Evolutionary conservation across 345 rosid species (phyloP), one percentile per base, ranked within the genome.

Genomic region (Laguncularia racemosa): DNA sequence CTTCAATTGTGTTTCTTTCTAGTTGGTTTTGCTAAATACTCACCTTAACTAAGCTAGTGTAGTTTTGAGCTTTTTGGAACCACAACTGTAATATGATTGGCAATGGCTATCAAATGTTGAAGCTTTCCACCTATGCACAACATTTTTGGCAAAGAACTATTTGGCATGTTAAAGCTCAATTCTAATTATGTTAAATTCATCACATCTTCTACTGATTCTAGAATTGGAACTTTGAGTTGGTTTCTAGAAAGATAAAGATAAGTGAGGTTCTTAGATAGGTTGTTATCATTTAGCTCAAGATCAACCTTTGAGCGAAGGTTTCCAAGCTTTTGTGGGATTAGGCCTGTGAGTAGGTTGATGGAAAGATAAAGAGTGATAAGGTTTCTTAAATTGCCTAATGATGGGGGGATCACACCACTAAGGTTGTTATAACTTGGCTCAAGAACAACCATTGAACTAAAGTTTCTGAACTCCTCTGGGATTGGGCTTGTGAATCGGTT

Each of bases 1-100:
- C 67, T 38, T 58, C 49, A 43, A 61, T 44, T 14, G 68, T 48
- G 28, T 61, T 52, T 5, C 71, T 71, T 2, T 44, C 20, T 9
- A 73, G 53, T 11, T 56, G 53, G 55, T 73, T 73, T 16, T 58
- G 13, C 0, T 73, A 61, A 48, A 73, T 61, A 5, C 62, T n/a
- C 14, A 73, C 54, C 49, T 64, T 61, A 4, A 54, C 21, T 13
- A 73, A 53, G 63, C 65, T 65, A 2, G 70, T 68, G 64, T 70
- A 68, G 53, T 61, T 73, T 23, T 63, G 68, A 57, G 53, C 67
- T 55, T 45, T 68, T 38, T 0, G 71, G 62, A 14, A 65, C 43
- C 12, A 58, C 23, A 19, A 73, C 77, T 11, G 20, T 54, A 23
- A 73, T 61, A 5, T 16, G 20, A 53, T 73, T 73, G 54, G 48